These are phyloP conservation scores for Cenchrus americanus DNA, from an alignment of 176 grass and related monocot genomes.

Conservation along the genomic window DNA sequence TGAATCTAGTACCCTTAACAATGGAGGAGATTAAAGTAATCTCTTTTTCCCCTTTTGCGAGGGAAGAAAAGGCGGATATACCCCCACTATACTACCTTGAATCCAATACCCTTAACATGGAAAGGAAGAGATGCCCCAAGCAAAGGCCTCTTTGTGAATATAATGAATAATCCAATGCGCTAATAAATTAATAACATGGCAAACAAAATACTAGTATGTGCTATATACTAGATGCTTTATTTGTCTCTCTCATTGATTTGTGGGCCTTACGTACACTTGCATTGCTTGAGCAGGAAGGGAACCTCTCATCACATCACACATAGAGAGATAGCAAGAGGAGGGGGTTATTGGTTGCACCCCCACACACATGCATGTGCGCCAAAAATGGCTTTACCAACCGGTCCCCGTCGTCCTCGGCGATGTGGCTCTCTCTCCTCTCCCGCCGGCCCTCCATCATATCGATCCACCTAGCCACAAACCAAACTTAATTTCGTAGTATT, in stretches of 20 bases:
- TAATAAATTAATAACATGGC: not conserved
- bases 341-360: not conserved
- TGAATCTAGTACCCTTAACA: slow-evolving; percentile 3
- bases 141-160: too few relatives aligned
- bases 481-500: too few relatives aligned
- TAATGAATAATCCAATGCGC: not conserved
- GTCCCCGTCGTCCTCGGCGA: not conserved
- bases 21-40: not conserved
- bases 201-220: not conserved
- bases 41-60: not conserved
- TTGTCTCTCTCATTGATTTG: not conserved
- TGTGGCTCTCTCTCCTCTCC: too few relatives aligned
- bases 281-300: slow-evolving; percentile 21
- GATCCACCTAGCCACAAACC: too few relatives aligned
- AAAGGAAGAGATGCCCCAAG: not conserved
- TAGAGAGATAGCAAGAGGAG: not conserved
- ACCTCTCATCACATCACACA: not conserved
- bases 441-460: too few relatives aligned
- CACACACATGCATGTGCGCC: not conserved
- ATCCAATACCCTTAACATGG: not conserved
- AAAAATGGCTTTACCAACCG: not conserved
- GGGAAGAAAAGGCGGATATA: not conserved
- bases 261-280: not conserved
- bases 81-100: not conserved
- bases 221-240: too few relatives aligned